A percentile compares a stretch with the other conserved stretches of the same genome.
phyloP scores from a whole-genome alignment of 2,329 filamentous ascomycete species.

The Huntiella savannae region DNA sequence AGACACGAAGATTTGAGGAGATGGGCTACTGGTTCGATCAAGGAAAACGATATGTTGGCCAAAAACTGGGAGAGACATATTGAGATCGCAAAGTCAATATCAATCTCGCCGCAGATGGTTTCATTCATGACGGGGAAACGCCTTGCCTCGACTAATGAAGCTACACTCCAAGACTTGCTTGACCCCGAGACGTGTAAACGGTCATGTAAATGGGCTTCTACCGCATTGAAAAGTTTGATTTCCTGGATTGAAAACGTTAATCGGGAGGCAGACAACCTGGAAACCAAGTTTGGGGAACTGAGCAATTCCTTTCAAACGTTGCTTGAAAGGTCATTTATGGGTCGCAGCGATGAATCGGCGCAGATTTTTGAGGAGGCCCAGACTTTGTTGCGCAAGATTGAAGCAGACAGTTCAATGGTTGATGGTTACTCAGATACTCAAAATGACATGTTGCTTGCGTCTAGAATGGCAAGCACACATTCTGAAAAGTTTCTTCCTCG shows the following conservation, averaged over 20 bases:
- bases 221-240: slow-evolving; percentile 39
- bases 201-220: slow-evolving; percentile 46
- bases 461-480: slow-evolving; percentile 43
- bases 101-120: slow-evolving; percentile 47
- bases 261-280: slow-evolving; percentile 36
- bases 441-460: slow-evolving; percentile 39
- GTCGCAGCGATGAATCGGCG: slow-evolving; percentile 41
- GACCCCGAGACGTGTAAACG: slow-evolving; percentile 54
- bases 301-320: slow-evolving; percentile 44
- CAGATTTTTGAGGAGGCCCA: slow-evolving; percentile 70
- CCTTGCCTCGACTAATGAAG: slow-evolving; percentile 24
- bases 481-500: slow-evolving; percentile 42
- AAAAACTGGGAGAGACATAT: slow-evolving; percentile 51
- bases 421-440: slow-evolving; percentile 47
- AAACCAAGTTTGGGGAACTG: slow-evolving; percentile 30
- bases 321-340: slow-evolving; percentile 32
- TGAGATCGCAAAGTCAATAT: slow-evolving; percentile 41
- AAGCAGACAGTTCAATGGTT: slow-evolving; percentile 65
- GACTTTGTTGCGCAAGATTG: slow-evolving; percentile 68
- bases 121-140: slow-evolving; percentile 39
- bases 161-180: slow-evolving; percentile 56
- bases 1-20: slow-evolving; percentile 52
- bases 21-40: slow-evolving; percentile 48
- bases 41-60: slow-evolving; percentile 46
- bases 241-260: slow-evolving; percentile 42